These are phyloP conservation scores for Calonectria pseudoreteaudii DNA, from an alignment of 2,329 filamentous ascomycete genomes.

Conservation along the genomic window DNA sequence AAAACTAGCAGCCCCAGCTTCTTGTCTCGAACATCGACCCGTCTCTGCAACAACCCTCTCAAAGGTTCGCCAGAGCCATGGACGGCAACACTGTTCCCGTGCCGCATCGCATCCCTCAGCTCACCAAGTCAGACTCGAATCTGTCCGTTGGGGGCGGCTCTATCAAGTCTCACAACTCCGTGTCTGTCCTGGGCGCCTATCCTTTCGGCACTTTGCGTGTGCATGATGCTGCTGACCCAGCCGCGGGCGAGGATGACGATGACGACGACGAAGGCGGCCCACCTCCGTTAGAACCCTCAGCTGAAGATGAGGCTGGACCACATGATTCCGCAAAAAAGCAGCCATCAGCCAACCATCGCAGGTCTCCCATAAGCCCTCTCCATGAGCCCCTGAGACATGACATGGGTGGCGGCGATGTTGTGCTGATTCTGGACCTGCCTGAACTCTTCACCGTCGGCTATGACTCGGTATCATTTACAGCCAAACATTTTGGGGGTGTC, in stretches of 20 bases:
- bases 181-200: constrained; percentile 52
- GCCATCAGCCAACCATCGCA: constrained; percentile 13
- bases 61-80: constrained; percentile 31
- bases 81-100: constrained; percentile 34
- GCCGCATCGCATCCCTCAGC: constrained; percentile 33
- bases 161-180: constrained; percentile 52
- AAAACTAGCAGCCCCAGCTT: background rate
- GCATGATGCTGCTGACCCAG: constrained; percentile 42
- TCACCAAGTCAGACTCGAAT: constrained; percentile 52
- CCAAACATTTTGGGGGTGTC: constrained; percentile 63
- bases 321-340: background rate
- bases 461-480: constrained; percentile 62
- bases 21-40: background rate
- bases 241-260: constrained; percentile 29
- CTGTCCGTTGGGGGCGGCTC: constrained; percentile 41
- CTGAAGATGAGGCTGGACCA: background rate
- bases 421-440: constrained; percentile 65
- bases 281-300: constrained; percentile 46
- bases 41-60: background rate
- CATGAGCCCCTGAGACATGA: constrained; percentile 39
- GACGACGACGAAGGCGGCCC: constrained; percentile 41
- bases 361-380: constrained; percentile 11
- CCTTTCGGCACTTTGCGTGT: constrained; percentile 58
- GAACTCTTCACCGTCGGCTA: constrained; percentile 64
- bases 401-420: constrained; percentile 59